Evolutionary conservation across 2,329 filamentous ascomycete genomes (phyloP), one percentile per base, ranked within the genome.

Genomic region (Cladosporium sp.): DNA sequence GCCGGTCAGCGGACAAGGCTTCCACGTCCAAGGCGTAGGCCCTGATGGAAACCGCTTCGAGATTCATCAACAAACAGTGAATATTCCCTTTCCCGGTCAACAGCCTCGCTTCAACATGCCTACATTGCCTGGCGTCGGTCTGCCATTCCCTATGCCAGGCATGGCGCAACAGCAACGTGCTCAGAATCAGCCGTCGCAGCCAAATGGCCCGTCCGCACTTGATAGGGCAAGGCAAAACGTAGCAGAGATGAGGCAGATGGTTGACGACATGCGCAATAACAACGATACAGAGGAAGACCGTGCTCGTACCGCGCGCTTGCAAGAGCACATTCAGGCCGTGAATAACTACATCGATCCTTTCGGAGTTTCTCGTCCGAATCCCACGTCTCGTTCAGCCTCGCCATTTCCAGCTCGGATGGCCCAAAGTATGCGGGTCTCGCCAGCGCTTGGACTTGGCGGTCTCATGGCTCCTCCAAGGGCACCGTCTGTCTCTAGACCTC

Each of bases 271-370:
- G 41, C 57, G 61, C 13, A 52, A 19, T 11, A 27, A 52, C 7
- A 51, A 54, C 27, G 53, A 39, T 18, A 40, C 43, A 4, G 59
- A 63, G 30, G 60, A 63, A 37, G 58, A 64, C 22, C 52, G 55
- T 9, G 50, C 24, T 11, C 55, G 59, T 8, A 56, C 64, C 30
- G 52, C 50, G 7, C 37, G 52, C 17, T 38, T 65, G 18, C 51
- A 63, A 52, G 52, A 58, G 44, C 51, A 59, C 11, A 57, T 55
- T 7, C 54, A 57, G 34, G 54, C 53, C 19, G 49, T 66, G 20
- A 58, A 64, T 32, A 51, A 58, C 32, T 66, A 65, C 50, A 63
- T 66, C 43, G 64, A 66, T 47, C 64, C 63, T 0, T 52, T 61
- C 11, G 47, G 49, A 11, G 47, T 61, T 8, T 32, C 47, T 29